A percentile compares a stretch with the other conserved stretches of the same genome.
Conservation (phyloP, 768 basidiomycete species). For the Xerocomus potaroensis region DNA sequence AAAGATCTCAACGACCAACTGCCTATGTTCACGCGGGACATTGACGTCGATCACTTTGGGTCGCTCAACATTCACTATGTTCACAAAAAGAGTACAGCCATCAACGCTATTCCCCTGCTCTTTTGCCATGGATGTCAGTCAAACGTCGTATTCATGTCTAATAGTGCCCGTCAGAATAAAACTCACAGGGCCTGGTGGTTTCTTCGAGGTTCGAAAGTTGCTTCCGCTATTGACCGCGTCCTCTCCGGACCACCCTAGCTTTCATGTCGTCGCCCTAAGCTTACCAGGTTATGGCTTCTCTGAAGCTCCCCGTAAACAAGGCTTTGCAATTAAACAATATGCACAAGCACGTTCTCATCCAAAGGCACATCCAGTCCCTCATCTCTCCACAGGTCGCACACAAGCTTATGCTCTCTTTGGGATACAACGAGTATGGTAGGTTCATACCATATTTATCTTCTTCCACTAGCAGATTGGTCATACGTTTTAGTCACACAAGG, state of each 20-base stretch:
- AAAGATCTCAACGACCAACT: slow-evolving; percentile 45
- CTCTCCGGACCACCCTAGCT: slow-evolving; percentile 44
- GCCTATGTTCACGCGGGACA: slow-evolving; percentile 51
- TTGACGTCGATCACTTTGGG: slow-evolving; percentile 45
- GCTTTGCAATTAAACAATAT: slow-evolving; percentile 47
- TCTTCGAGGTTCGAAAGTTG: slow-evolving; percentile 54
- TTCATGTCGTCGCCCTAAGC: slow-evolving; percentile 58
- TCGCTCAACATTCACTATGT: slow-evolving; percentile 55
- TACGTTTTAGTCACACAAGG: slow-evolving; percentile 40
- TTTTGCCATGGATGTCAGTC: slow-evolving; percentile 58
- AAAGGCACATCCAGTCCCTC: neutral
- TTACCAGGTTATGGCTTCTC: slow-evolving; percentile 64
- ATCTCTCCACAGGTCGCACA: slow-evolving; percentile 34
- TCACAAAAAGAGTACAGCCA: slow-evolving; percentile 44
- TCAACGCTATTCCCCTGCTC: slow-evolving; percentile 52
- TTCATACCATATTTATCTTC: neutral
- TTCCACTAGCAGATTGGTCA: neutral
- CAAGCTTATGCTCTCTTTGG: slow-evolving; percentile 47
- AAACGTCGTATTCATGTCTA: too few relatives aligned
- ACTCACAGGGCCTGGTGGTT: slow-evolving; percentile 55
- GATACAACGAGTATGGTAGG: slow-evolving; percentile 47
- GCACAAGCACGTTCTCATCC: slow-evolving; percentile 41
- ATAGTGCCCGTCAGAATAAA: too few relatives aligned
- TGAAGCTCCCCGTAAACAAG: slow-evolving; percentile 48
- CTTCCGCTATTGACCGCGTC: slow-evolving; percentile 46